Base-by-base conservation (phyloP, 1,284 basidiomycete genomes). In the Moesziomyces antarcticus region DNA sequence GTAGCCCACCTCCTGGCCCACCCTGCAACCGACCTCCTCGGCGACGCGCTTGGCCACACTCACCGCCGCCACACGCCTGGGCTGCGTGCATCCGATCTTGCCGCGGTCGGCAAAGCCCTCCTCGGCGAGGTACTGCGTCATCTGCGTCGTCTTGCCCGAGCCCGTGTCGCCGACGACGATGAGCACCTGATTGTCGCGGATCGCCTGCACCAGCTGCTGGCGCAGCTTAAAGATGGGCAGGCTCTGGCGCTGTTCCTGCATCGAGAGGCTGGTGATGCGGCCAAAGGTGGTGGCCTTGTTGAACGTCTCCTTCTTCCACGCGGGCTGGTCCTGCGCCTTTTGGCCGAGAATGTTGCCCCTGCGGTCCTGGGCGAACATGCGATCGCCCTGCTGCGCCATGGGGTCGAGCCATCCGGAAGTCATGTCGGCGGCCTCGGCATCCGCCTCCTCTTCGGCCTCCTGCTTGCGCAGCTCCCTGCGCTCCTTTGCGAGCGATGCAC, bases 1-100 rank as follows among this genome's bases (percentile, higher is more conserved):
- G 84, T 99, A 99, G 2, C 96, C 96, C 63, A 99, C 96, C 85
- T 98, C 96, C 81, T 96, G 92, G 10, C 96, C 96, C 5, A 99
- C 87, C 10, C 96, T 89, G 85, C 95, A 97, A 8, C 96, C 97
- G 3, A 98, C 94, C 85, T 99, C 96, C 85, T 99, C 97, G 0
- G 95, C 88, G 0, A 99, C 96, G 86, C 96, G 94, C 84, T 98
- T 98, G 16, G 96, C 96, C 6, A 99, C 96, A n/a, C 94, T 97
- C 89, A 98, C 97, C 10, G 96, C 96, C 30, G 96, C 96, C 16
- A 99, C 96, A 88, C 95, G 94, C 86, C 96, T 91, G 43, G 96
- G 96, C 85, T 99, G 96, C 1, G 96, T 99, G 82, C 96, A 98
- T 5, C 95, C 96, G 73, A 99, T 94, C 75, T 91, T 91, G 60